Base-by-base conservation (phyloP, 306 rosid genomes). In the Vachellia pachyceras region DNA sequence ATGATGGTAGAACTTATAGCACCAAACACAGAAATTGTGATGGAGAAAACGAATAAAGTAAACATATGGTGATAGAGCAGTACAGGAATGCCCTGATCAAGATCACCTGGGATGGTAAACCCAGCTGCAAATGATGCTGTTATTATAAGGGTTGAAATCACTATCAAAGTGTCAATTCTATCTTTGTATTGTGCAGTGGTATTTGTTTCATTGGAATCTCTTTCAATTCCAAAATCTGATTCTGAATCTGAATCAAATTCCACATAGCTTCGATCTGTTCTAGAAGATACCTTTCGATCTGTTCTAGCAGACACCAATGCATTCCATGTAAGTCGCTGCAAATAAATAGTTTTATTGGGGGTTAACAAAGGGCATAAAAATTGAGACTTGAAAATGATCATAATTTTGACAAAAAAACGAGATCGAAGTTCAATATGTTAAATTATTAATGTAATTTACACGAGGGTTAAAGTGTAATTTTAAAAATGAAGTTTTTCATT, bases 91-190 rank as follows among this genome's bases (percentile, higher is more conserved):
- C 85, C 86, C 9, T 61, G 5, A 0, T 84, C 46, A 0, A 40
- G 77, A 25, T 77, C 84, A 10, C 83, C 67, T 0, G 85, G 78
- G 17, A 85, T 39, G 2, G 80, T 37, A 41, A 88, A 83, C 29
- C 84, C 80, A 40, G 87, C 82, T 5, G 84, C 82, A 29, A 88
- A 83, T 20, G 89, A 78, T 3, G 83, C 73, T 0, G 83, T 81
- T 18, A 77, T 36, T 49, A 88, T 71, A 0, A 88, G 82, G 0
- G 84, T 81, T 5, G 89, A 50, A 40, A 88, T 61, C 52, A 80
- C 37, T 11, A 63, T 14, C 0, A 87, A 74, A 9, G 83, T 81
- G 37, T 84, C 77, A n/a, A 57, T 46, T 52, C 65, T 67, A 29
- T 73, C 78, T 58, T 58, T 85, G 0, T 58, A 72, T 37, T 10